Base-by-base conservation (phyloP, 2,329 filamentous ascomycete species). In the Xylaria sp. region DNA sequence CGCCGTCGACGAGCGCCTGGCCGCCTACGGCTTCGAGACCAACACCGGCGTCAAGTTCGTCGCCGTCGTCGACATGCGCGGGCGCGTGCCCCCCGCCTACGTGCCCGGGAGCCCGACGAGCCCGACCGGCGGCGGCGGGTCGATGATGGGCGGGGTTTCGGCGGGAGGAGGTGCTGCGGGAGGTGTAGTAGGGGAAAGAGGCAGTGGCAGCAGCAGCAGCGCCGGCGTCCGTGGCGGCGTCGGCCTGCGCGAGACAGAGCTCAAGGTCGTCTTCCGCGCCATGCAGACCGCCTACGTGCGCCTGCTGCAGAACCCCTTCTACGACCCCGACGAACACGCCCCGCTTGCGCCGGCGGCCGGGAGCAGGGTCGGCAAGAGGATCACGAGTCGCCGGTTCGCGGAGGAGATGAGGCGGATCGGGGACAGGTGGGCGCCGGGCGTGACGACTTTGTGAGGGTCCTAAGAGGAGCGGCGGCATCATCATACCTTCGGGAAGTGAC, bases 31-130 rank as follows among this genome's bases (percentile, higher is more conserved):
- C 66, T 97, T 91, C 85, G 84, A 97, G 73, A 97, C 94, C 52
- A 97, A 96, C 74, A 97, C 94, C 21, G 92, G 92, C 39, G 86
- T 96, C 60, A 92, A 93, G 70, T 87, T 99, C 68, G 86, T 97
- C 29, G 88, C 92, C 59, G 85, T 97, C 2, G 88, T 97, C 24
- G 93, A 99, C 74, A 91, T 96, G 83, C 86, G 92, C 63, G 92
- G 92, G 1, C 79, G 88, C 19, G 76, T 81, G 45, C 74, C 24
- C 6, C 24, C 48, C 16, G 22, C 39, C 5, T 11, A 2, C 19
- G 11, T 24, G 13, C 9, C n/a, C 17, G 21, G 38, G n/a, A n/a
- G 78, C 48, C 75, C 72, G 46, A 68, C 53, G 2, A 51, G 54
- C 2, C 44, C 16, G 11, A 41, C 40, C 26, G 50, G 49, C 7